Evolutionary conservation across 306 rosid genomes (phyloP), one percentile per base, ranked within the genome.

Genomic region (Erythrophleum fordii): DNA sequence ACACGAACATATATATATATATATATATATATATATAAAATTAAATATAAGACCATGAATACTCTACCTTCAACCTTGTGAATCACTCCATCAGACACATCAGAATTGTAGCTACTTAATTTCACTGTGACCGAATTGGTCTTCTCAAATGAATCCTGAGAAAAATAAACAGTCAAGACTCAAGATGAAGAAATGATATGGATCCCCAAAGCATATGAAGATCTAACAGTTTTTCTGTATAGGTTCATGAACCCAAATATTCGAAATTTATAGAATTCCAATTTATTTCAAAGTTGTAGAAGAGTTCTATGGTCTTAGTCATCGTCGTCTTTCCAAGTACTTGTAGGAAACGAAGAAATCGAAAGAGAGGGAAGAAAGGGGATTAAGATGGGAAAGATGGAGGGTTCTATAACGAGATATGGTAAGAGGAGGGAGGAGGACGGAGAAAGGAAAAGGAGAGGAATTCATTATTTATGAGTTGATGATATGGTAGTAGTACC

Each of bases 1-100:
- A 84, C 70, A 81, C 44, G 12, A 6, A n/a, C n/a, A n/a, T n/a
- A n/a, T n/a, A n/a, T n/a, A n/a, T n/a, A n/a, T n/a, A n/a, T n/a
- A n/a, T 2, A 28, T 31, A 35, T 2, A 28, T 31, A 35, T 25
- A 56, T 14, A 61, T 29, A 31, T 20, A 46, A 45, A 49, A 41
- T 56, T 45, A 17, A 35, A 65, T 31, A n/a, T n/a, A 34, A 65
- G 26, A n/a, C 26, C 23, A 5, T 23, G 45, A 49, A 1, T 18
- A 28, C 51, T 22, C 61, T 78, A 82, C 88, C 86, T 85, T 41
- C 23, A 39, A 17, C 16, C 64, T 61, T 70, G 59, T n/a, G 71
- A 78, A 85, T 88, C 87, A 90, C 79, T 86, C 87, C 94, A 90
- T 88, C 77, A 70, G 76, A 77, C 29, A 31, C 53, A 60, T 53